phyloP scores from a whole-genome alignment of 129 eudicot genomes.

The Helianthus tuberosus region DNA sequence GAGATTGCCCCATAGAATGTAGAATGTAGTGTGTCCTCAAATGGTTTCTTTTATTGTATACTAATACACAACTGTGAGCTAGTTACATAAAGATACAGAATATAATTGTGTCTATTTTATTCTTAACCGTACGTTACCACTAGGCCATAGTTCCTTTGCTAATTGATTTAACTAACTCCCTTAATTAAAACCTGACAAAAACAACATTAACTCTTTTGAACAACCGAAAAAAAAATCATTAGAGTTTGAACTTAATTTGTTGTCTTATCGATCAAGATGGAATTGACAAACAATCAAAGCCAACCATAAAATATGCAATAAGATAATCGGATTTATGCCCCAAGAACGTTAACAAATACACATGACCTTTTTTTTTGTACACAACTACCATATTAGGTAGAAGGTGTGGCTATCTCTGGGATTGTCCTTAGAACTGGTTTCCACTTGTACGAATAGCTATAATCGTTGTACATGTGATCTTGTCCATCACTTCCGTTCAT shows the following conservation, averaged over 20 bases:
- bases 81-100: no score
- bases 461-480: neutral
- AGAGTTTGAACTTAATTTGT: neutral
- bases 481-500: neutral
- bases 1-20: no score
- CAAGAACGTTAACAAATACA: constrained; percentile 18
- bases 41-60: no score
- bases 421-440: constrained; percentile 37
- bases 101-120: no score
- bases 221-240: neutral
- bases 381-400: constrained; percentile 12
- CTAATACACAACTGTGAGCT: no score
- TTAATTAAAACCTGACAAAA: no score
- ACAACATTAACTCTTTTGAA: no score
- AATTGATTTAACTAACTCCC: no score
- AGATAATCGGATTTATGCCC: neutral
- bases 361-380: constrained; percentile 12
- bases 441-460: constrained; percentile 35
- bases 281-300: neutral
- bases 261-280: neutral
- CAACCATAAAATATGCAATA: neutral
- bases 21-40: no score
- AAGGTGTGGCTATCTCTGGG: constrained; percentile 45
- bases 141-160: no score
- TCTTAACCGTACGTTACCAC: no score